A percentile compares a stretch with the other conserved stretches of the same genome.
Evolutionary conservation across 495 filamentous ascomycete genomes (phyloP).

Genomic region (Penicillium salamii): DNA sequence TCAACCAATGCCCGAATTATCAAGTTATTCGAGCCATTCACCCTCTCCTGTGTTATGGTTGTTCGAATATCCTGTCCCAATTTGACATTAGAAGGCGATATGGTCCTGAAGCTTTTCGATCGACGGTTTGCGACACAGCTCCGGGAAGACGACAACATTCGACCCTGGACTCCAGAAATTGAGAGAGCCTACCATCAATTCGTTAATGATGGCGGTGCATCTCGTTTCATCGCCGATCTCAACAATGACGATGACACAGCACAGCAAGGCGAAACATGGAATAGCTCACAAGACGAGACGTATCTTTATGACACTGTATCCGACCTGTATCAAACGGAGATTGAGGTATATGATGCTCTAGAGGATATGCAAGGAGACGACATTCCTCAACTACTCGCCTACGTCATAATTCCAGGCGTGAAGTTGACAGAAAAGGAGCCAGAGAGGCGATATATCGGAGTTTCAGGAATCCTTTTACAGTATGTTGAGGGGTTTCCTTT

Average conservation of each 20-base stretch:
- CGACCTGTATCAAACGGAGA: slow-evolving; percentile 14
- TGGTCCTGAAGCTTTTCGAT: slow-evolving; percentile 29
- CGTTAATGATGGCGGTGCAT: slow-evolving; percentile 12
- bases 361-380: slow-evolving; percentile 17
- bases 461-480: slow-evolving; percentile 21
- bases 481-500: slow-evolving; percentile 25
- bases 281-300: slow-evolving; percentile 16
- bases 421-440: not conserved
- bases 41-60: slow-evolving; percentile 24
- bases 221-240: slow-evolving; percentile 12
- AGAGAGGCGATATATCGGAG: slow-evolving; percentile 9
- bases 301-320: slow-evolving; percentile 12
- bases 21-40: slow-evolving; percentile 25
- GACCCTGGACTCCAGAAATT: slow-evolving; percentile 15
- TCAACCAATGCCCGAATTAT: slow-evolving; percentile 10
- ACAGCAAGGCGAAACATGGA: slow-evolving; percentile 16
- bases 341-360: slow-evolving; percentile 15
- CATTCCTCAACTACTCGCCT: slow-evolving; percentile 13
- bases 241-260: not conserved
- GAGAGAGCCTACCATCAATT: slow-evolving; percentile 22
- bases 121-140: slow-evolving; percentile 29
- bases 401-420: slow-evolving; percentile 4
- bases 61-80: slow-evolving; percentile 12
- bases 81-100: slow-evolving; percentile 5
- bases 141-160: slow-evolving; percentile 15